Conservation (phyloP, 192 early-diverging fungal genomes). For the Backusella tuberculispora region DNA sequence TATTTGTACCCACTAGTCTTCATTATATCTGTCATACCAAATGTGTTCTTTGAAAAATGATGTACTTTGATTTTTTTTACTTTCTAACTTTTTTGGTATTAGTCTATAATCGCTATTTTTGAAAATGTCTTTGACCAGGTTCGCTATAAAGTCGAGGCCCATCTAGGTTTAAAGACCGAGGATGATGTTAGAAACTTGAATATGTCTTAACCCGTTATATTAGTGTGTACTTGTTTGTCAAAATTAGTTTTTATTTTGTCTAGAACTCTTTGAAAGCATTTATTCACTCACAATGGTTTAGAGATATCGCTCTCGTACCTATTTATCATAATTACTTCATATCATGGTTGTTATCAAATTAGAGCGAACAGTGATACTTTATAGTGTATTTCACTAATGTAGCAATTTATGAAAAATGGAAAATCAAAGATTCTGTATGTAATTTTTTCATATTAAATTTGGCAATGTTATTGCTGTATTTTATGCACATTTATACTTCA, state of each 20-base stretch:
- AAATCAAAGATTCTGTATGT: neutral
- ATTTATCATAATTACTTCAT: neutral
- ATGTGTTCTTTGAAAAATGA: neutral
- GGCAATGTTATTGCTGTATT: neutral
- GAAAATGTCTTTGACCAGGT: neutral
- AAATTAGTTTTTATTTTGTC: slow-evolving; percentile 1
- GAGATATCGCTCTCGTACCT: neutral
- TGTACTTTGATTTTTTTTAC: slow-evolving; percentile 2
- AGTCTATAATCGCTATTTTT: slow-evolving; percentile 5
- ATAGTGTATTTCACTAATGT: neutral
- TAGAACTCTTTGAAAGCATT: neutral
- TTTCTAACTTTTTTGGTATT: neutral
- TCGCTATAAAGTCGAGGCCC: neutral
- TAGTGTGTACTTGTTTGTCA: neutral
- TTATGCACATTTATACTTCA: neutral
- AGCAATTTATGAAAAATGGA: neutral
- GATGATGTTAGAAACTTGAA: slow-evolving; percentile 8
- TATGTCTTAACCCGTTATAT: slow-evolving; percentile 10
- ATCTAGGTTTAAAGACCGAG: neutral
- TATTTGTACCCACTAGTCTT: neutral
- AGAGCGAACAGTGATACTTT: neutral
- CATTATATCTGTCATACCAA: neutral
- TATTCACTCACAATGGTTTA: neutral
- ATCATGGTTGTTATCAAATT: neutral
- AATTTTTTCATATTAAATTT: neutral